Evolutionary conservation across 108 stramenopile genomes (phyloP), one percentile per base, ranked within the genome.

Genomic region (Skeletonema menzelii): DNA sequence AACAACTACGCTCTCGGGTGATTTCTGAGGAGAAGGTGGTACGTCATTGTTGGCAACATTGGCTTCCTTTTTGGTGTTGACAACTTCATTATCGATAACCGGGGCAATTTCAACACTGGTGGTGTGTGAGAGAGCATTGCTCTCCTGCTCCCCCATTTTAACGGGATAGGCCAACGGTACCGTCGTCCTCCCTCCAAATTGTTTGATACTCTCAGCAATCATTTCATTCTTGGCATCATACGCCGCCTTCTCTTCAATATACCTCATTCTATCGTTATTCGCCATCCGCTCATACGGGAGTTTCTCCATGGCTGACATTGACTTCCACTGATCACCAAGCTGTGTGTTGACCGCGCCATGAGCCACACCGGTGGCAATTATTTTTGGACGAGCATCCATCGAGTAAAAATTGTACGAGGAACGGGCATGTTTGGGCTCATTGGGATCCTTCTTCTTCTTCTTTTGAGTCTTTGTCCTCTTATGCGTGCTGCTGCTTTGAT

Each of bases 401-500:
- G 19, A 8, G 20, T 22, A 53, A 22, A 53, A 22, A 53, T 24
- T 22, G 22, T 53, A 53, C 15, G 49, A 7, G 3, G 19, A 22
- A n/a, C 49, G 49, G 8, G 8, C 3, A 0, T 53, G 19, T n/a
- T 24, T 53, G 1, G 49, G 49, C 2, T 22, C 20, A 53, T 53
- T 53, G 22, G 49, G 49, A 22, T 53, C 49, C 22, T 53, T 53
- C 49, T 53, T 22, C 49, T 53, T 22, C 49, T 53, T 53, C 22
- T 53, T 53, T 53, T 53, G 49, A 53, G 53, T 61, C 53, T 40
- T 61, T 47, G 53, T 10, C 53, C 46, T 61, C 42, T 61, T 61
- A 44, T 42, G 44, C 40, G 8, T 55, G 38, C 0, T 47, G 60
- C 53, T 55, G 8, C 22, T 24, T 53, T 22, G 19, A 2, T 53